phyloP scores from a whole-genome alignment of 148 eudicot species.

The Nepenthes mirabilis region DNA sequence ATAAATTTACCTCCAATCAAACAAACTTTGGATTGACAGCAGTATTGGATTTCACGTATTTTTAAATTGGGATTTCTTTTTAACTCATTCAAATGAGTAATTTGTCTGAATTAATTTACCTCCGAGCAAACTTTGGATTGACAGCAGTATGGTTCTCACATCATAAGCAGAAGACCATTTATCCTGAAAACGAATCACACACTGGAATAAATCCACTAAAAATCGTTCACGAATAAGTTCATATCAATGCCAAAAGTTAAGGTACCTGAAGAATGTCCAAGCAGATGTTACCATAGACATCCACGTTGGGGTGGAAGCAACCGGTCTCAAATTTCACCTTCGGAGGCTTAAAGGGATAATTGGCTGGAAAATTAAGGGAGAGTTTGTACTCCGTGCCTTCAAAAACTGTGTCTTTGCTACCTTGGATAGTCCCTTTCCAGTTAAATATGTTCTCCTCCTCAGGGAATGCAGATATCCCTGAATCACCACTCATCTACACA shows the following conservation, averaged over 20 bases:
- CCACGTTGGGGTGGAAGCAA: conserved; percentile 94
- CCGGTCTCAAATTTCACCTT: conserved; percentile 82
- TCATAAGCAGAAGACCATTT: conserved; percentile 99
- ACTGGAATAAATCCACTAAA: neutral
- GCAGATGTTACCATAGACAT: conserved; percentile 78
- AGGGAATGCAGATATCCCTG: conserved; percentile 92
- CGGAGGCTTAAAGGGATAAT: conserved; percentile 93
- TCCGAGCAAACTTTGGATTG: conserved; percentile 92
- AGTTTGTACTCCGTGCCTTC: conserved; percentile 94
- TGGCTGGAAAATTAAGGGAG: conserved; percentile 54
- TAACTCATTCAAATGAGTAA: no score
- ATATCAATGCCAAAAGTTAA: neutral
- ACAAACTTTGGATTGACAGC: no score
- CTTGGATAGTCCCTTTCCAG: conserved; percentile 94
- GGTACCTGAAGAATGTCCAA: conserved; percentile 87
- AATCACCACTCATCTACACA: conserved; percentile 75
- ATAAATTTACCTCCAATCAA: no score
- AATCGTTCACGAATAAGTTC: neutral
- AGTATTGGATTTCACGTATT: no score
- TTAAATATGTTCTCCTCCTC: conserved; percentile 86
- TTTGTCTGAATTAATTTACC: conserved; percentile 26
- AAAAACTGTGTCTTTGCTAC: conserved; percentile 93
- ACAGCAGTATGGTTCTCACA: conserved; percentile 76
- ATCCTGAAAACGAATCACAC: conserved; percentile 30
- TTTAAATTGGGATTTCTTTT: no score